phyloP scores from a whole-genome alignment of 805 yeast species.

The Suhomyces vadensis region DNA sequence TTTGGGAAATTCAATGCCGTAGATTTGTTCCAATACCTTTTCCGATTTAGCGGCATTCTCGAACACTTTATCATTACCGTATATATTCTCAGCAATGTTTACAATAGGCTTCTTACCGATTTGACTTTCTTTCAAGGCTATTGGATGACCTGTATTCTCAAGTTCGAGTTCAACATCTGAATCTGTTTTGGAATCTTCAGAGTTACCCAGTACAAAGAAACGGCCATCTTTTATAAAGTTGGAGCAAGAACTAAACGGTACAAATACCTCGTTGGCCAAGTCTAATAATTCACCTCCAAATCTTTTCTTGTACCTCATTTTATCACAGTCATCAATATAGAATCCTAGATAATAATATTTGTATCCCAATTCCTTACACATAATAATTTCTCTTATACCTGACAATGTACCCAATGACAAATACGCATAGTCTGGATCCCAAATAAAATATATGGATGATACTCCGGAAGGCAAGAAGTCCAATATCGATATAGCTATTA shows the following conservation, averaged over 20 bases:
- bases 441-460: conserved; percentile 83
- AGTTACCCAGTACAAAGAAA: conserved; percentile 29
- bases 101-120: conserved; percentile 7
- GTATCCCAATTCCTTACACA: conserved; percentile 47
- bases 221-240: conserved; percentile 29
- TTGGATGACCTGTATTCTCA: conserved; percentile 17
- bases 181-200: conserved; percentile 2
- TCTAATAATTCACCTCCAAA: conserved; percentile 78
- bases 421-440: conserved; percentile 78
- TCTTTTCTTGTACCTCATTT: conserved; percentile 78
- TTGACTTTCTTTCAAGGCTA: conserved; percentile 8
- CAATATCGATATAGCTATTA: conserved; percentile 74
- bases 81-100: conserved; percentile 24
- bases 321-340: conserved; percentile 73
- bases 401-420: conserved; percentile 76
- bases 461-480: conserved; percentile 76
- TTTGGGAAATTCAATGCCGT: conserved; percentile 11
- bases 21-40: conserved; percentile 13
- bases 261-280: conserved; percentile 46
- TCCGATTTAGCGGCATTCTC: conserved; percentile 20
- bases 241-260: conserved; percentile 35
- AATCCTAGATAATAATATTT: conserved; percentile 77
- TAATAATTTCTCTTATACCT: conserved; percentile 66
- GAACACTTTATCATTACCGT: conserved; percentile 15
- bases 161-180: conserved; percentile 12